Evolutionary conservation across 192 early-diverging fungal genomes (phyloP), one percentile per base, ranked within the genome.

Genomic region (Mycoemilia scoparia): DNA sequence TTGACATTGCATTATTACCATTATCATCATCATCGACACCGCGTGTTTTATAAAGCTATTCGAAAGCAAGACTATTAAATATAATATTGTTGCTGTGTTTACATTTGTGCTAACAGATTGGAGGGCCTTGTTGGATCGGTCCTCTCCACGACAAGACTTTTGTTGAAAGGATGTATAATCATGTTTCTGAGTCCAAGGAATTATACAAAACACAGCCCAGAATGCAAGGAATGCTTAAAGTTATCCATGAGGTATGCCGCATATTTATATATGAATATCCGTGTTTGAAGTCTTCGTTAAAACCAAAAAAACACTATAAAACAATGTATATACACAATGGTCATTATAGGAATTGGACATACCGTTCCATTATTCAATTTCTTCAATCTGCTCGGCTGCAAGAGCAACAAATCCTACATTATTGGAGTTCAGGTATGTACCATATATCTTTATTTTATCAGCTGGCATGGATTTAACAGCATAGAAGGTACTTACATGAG

Each of bases 151-250:
- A 92, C 44, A 45, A 52, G 17, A 65, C 62, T 4, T 99, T 96
- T 71, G 74, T 97, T 7, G 48, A 58, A 25, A 58, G 71, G 36
- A 85, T 96, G 82, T 61, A 61, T 45, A 50, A 76, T 28, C 62
- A 79, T 36, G 74, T 95, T 26, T 69, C 73, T 38, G 56, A 46
- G 2, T 45, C 69, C 0, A 35, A 42, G 10, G 45, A 49, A 1
- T 59, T 66, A 14, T 99, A 82, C 57, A 75, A 74, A 29, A 99
- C 96, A 0, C 56, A 71, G 28, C 41, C 68, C 14, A 67, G 96
- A 36, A 96, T 99, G 80, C 39, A 74, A 48, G 96, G 96, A 24
- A 97, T 99, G 92, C 62, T 99, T 29, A 73, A 79, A 19, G 82
- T 99, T 0, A 77, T 82, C 23, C 61, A 65, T 2, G 88, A 93